Percentiles rank a stretch among this genome's conserved stretches.
These are phyloP conservation scores for Thalassiosira mediterranea DNA, from an alignment of 352 stramenopile species.

Conservation along the genomic window DNA sequence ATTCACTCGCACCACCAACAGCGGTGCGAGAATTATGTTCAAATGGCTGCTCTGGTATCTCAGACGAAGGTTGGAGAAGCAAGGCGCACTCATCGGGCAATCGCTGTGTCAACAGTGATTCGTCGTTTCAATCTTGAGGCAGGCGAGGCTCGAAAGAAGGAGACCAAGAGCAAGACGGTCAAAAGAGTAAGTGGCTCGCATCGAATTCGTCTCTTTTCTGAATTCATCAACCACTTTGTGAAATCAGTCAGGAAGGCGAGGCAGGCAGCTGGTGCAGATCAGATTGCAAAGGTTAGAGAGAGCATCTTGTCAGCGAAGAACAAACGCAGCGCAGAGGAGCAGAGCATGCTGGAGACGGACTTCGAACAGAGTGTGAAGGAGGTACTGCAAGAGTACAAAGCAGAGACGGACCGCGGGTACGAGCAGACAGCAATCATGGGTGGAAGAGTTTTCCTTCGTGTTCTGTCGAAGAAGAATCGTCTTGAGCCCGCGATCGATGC, in stretches of 20 bases:
- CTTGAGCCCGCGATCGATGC: neutral
- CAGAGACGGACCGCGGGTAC: neutral
- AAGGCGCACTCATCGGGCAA: neutral
- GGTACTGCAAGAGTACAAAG: neutral
- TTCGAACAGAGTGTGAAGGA: neutral
- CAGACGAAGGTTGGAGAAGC: neutral
- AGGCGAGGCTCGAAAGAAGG: too few species aligned
- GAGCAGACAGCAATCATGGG: neutral
- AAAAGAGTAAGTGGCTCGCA: too few species aligned
- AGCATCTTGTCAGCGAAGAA: neutral
- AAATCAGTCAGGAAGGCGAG: neutral
- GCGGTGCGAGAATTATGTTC: constrained; percentile 10
- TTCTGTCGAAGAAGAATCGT: neutral
- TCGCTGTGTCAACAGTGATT: too few species aligned
- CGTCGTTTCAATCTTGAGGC: too few species aligned
- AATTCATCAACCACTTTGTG: too few species aligned
- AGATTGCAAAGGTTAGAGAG: too few species aligned
- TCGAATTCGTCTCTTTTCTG: too few species aligned
- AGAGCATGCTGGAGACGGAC: neutral
- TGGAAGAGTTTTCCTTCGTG: neutral
- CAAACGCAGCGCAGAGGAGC: neutral
- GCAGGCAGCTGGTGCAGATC: neutral
- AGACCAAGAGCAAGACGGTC: too few species aligned
- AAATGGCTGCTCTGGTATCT: neutral
- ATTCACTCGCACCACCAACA: constrained; percentile 3